Base-by-base conservation (phyloP, 805 yeast species). In the Candida manassasensis region DNA sequence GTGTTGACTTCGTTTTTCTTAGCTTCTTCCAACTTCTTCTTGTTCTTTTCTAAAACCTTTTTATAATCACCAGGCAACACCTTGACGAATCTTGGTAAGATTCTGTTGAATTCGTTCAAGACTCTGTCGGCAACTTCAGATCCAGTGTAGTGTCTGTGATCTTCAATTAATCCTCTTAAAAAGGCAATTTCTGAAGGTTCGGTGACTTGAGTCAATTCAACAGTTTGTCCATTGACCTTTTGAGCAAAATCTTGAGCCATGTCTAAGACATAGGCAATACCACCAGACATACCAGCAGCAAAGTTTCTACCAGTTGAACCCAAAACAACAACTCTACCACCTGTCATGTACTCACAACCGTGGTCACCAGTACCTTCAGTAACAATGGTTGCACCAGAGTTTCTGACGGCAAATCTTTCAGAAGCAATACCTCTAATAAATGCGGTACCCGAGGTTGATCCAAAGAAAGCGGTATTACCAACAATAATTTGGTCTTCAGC, bases 201-300 rank as follows among this genome's bases (percentile, higher is more conserved):
- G 35, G 77, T 71, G 34, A 90, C 73, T 33, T 72, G 70, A 30
- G 83, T 71, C 39, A 93, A 73, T 51, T 84, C 96, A 47, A 93
- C 90, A 48, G 86, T 79, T 47, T 82, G 90, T 28, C 63, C 56
- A 66, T 90, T 90, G 47, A 86, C 87, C 62, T 81, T 81, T 43
- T 79, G 77, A 42, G 71, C 70, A 53, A 90, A 89, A 57, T 88
- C 96, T 57, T 89, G 96, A 34, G 93, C 97, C 71, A 90, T 84
- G 52, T 89, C 95, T 50, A 90, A 73, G 41, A 94, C 97, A 56
- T 90, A 90, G 11, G 96, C 95, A 61, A 93, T 90, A 78, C 98
- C 98, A 66, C 98, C 98, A 50, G 97, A 89, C 84, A 93, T 93
- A 71, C 98, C 98, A 38, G 98, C 96, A 42, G 85, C 96, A 59